These are phyloP conservation scores for Sugiyamaella paludigena DNA, from an alignment of 1,139 yeast species.

Conservation along the genomic window DNA sequence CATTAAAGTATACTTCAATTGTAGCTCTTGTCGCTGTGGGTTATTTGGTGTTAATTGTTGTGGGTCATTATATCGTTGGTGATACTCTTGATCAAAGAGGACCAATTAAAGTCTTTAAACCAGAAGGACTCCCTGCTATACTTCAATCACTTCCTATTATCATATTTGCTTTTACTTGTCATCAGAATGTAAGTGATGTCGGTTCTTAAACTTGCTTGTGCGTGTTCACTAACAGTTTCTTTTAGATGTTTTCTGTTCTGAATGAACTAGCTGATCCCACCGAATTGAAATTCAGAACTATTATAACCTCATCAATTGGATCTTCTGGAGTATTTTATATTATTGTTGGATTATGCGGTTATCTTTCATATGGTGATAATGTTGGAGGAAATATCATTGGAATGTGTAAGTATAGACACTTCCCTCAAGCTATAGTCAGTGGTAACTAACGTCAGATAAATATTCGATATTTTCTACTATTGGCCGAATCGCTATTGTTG, in stretches of 20 bases:
- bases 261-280: conserved; percentile 71
- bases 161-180: conserved; percentile 93
- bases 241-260: conserved; percentile 71
- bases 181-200: conserved; percentile 52
- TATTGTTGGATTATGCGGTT: conserved; percentile 78
- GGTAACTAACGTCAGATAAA: conserved; percentile 34
- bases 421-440: conserved; percentile 22
- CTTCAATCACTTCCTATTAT: conserved; percentile 85
- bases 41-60: conserved; percentile 71
- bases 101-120: conserved; percentile 49
- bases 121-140: conserved; percentile 58
- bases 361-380: conserved; percentile 76
- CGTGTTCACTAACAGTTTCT: background rate
- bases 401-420: conserved; percentile 43
- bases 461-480: conserved; percentile 51
- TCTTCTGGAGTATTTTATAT: conserved; percentile 60
- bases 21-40: conserved; percentile 81
- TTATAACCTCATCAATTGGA: conserved; percentile 55
- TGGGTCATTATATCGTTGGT: conserved; percentile 53
- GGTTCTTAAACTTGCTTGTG: too few species aligned
- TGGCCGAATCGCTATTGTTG: conserved; percentile 73
- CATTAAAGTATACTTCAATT: conserved; percentile 79
- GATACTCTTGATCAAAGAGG: conserved; percentile 53
- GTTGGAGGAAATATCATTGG: conserved; percentile 81
- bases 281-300: conserved; percentile 48